Evolutionary conservation across 2,329 filamentous ascomycete genomes (phyloP).

Genomic region (Verticillium tricorpus): DNA sequence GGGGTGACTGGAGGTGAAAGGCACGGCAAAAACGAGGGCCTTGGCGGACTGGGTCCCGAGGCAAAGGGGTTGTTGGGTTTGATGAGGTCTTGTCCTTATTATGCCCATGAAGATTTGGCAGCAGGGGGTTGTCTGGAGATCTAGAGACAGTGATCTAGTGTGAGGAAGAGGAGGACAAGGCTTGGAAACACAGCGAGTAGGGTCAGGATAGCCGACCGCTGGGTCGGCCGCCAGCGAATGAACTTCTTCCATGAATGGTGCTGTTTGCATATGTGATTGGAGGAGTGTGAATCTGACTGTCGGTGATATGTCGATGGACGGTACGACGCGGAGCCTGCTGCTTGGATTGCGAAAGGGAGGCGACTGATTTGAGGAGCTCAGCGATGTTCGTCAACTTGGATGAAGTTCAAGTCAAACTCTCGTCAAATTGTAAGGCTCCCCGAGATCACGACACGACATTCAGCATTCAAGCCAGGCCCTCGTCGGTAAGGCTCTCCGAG

Average conservation of each 20-base stretch:
- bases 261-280: not conserved
- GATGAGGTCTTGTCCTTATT: not conserved
- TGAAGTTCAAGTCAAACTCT: too few relatives aligned
- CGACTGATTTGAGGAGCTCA: too few relatives aligned
- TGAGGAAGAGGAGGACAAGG: not conserved
- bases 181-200: not conserved
- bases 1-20: not conserved
- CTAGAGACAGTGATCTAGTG: not conserved
- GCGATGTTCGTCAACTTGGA: too few relatives aligned
- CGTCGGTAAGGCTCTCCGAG: too few relatives aligned
- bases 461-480: too few relatives aligned
- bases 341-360: too few relatives aligned
- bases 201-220: not conserved
- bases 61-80: not conserved
- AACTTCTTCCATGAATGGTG: not conserved
- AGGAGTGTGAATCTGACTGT: too few relatives aligned
- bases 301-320: too few relatives aligned
- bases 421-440: too few relatives aligned
- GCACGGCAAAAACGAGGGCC: conserved; percentile 6
- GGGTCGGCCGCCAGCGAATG: not conserved
- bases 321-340: too few relatives aligned
- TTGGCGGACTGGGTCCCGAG: not conserved
- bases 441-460: too few relatives aligned
- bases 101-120: not conserved
- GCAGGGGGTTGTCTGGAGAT: not conserved